These are phyloP conservation scores for Flammula alnicola DNA, from an alignment of 1,284 basidiomycete species.

Conservation along the genomic window DNA sequence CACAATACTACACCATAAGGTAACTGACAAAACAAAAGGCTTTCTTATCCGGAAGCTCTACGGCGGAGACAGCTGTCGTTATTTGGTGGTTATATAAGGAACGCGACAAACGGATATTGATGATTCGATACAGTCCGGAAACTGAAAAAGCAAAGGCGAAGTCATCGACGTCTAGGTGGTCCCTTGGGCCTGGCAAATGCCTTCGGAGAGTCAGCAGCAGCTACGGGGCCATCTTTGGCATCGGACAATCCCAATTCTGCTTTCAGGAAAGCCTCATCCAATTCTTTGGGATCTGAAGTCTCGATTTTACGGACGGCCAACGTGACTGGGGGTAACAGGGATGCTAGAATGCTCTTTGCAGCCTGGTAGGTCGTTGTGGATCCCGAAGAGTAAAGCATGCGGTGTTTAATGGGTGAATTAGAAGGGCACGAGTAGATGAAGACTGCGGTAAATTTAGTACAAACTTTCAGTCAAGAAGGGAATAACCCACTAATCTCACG, in stretches of 20 bases:
- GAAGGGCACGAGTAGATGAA: conserved; percentile 91
- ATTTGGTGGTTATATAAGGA: no score
- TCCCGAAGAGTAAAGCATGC: conserved; percentile 87
- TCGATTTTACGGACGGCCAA: conserved; percentile 72
- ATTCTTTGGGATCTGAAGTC: conserved; percentile 78
- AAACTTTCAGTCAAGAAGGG: conserved; percentile 8
- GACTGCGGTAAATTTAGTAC: conserved; percentile 44
- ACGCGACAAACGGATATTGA: no score
- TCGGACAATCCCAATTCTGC: conserved; percentile 51
- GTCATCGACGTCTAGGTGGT: conserved; percentile 43
- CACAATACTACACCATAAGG: no score
- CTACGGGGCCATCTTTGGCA: neutral
- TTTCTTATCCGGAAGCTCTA: no score
- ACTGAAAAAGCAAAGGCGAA: neutral
- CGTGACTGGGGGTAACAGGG: conserved; percentile 42
- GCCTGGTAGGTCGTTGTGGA: conserved; percentile 59
- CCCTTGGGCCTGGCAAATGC: conserved; percentile 67
- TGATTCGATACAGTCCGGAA: no score
- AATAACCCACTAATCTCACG: conserved; percentile 59
- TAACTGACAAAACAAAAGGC: no score
- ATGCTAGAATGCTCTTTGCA: conserved; percentile 55
- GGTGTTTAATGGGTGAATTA: conserved; percentile 75
- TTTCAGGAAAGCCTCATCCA: conserved; percentile 67
- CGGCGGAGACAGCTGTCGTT: no score
- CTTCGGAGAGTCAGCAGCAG: conserved; percentile 37